These are phyloP conservation scores for barrel medic (Medicago truncatula) DNA, from an alignment of 306 rosid genomes.

Conservation along the genomic window DNA sequence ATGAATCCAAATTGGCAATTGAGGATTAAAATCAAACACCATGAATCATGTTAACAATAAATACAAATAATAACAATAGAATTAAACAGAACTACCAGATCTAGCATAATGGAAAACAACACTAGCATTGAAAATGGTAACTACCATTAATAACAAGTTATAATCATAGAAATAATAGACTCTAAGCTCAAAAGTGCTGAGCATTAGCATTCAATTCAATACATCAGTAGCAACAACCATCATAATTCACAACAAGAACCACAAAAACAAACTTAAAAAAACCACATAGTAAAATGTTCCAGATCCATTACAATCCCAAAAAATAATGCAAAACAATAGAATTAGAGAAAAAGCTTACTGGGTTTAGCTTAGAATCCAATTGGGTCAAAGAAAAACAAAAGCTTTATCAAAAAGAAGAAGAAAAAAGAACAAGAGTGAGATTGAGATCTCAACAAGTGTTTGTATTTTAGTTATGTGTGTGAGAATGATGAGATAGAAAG, in stretches of 20 bases:
- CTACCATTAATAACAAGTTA: slow-evolving; percentile 22
- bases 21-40: slow-evolving; percentile 8
- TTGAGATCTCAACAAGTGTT: not conserved
- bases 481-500: not conserved
- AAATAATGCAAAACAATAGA: not conserved
- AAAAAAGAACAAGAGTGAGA: slow-evolving; percentile 13
- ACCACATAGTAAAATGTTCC: slow-evolving; percentile 10
- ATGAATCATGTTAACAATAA: slow-evolving; percentile 31
- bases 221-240: slow-evolving; percentile 28
- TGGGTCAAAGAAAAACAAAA: slow-evolving; percentile 32
- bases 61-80: not conserved
- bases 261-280: slow-evolving; percentile 31
- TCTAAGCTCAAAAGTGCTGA: not conserved
- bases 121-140: slow-evolving; percentile 23
- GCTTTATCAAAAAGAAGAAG: slow-evolving; percentile 32
- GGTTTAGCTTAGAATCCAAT: slow-evolving; percentile 51
- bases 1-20: too few species aligned
- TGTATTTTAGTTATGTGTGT: not conserved
- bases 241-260: not conserved
- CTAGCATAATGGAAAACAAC: slow-evolving; percentile 34
- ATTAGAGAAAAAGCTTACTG: slow-evolving; percentile 44
- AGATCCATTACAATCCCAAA: slow-evolving; percentile 42
- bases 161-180: slow-evolving; percentile 7
- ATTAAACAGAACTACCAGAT: slow-evolving; percentile 44
- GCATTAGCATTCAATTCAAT: slow-evolving; percentile 28